Evolutionary conservation across 768 basidiomycete species (phyloP), one percentile per base, ranked within the genome.

Genomic region (Boletus barrowsii): DNA sequence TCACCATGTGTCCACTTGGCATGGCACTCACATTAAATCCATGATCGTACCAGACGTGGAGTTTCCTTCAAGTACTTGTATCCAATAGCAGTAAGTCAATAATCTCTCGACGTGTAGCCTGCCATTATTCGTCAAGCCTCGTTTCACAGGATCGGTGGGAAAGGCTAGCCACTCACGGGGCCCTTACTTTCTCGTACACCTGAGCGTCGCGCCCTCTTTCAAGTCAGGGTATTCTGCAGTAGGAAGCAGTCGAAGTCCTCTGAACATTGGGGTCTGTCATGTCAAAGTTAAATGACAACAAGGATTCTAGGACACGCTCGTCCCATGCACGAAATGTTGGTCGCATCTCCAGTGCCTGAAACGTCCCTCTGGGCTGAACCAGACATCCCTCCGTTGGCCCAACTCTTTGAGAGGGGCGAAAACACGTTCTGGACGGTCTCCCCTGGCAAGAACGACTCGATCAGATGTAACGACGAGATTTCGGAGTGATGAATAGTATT

Each of bases 381-480:
- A 49, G 6, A 35, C 40, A 47, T 58, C 56, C 35, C 22, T 36
- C 17, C 53, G 50, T 5, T n/a, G 24, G 7, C 24, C 22, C 22
- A 2, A 24, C 22, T 6, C 24, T 13, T 10, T 24, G 2, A 10
- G 14, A 2, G 3, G 46, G 26, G 11, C 22, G 14, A 2, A 10
- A 22, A 10, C 22, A 14, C 47, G 0, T 37, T 15, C 39, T 24
- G 10, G 7, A 10, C 22, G 1, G 36, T 20, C 17, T 44, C 11
- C 15, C 17, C 22, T 5, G 49, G 0, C 10, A 52, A 14, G 15
- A 13, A 10, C 10, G 50, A 41, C 32, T 52, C 50, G 3, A 58
- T 14, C 8, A 60, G 30, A 24, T 60, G 56, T 4, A 55, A 45
- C 5, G 56, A 58, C 10, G 43, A 35, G 26, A 60, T 24, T n/a